Percentiles rank a stretch among this genome's conserved stretches.
Evolutionary conservation across 768 basidiomycete genomes (phyloP).

Genomic region (Cytidiella melzeri): DNA sequence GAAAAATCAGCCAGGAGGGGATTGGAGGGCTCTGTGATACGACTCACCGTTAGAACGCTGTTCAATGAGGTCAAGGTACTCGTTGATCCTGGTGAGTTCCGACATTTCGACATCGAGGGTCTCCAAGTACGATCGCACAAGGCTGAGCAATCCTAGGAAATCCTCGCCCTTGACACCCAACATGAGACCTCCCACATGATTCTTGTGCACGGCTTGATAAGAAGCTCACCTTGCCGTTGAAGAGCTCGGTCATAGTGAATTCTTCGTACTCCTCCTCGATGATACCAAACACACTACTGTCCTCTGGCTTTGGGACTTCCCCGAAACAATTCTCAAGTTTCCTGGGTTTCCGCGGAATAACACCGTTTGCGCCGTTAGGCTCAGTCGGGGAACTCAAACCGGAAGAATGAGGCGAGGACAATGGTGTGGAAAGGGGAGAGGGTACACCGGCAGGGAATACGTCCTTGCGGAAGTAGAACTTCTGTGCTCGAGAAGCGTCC

Average conservation of each 20-base stretch:
- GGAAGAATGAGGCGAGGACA: constrained; percentile 23
- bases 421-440: constrained; percentile 29
- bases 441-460: constrained; percentile 50
- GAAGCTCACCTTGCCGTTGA: constrained; percentile 77
- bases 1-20: background rate
- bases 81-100: constrained; percentile 56
- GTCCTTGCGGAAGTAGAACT: constrained; percentile 87
- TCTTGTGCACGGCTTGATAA: background rate
- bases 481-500: constrained; percentile 65
- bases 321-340: constrained; percentile 71
- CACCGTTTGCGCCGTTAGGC: constrained; percentile 17
- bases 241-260: constrained; percentile 88
- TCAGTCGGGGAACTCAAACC: constrained; percentile 18
- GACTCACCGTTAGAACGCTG: constrained; percentile 71
- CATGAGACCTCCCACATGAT: constrained; percentile 8
- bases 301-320: constrained; percentile 44
- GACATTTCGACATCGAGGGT: constrained; percentile 70
- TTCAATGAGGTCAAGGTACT: constrained; percentile 77
- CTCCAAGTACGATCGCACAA: constrained; percentile 81
- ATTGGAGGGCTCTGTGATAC: too few species aligned
- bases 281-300: constrained; percentile 35
- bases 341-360: constrained; percentile 43
- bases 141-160: constrained; percentile 77
- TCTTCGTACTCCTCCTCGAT: constrained; percentile 86
- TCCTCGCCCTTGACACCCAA: constrained; percentile 37